Base-by-base conservation (phyloP, 2,329 filamentous ascomycete species). In the Microcyclospora tardicrescens region DNA sequence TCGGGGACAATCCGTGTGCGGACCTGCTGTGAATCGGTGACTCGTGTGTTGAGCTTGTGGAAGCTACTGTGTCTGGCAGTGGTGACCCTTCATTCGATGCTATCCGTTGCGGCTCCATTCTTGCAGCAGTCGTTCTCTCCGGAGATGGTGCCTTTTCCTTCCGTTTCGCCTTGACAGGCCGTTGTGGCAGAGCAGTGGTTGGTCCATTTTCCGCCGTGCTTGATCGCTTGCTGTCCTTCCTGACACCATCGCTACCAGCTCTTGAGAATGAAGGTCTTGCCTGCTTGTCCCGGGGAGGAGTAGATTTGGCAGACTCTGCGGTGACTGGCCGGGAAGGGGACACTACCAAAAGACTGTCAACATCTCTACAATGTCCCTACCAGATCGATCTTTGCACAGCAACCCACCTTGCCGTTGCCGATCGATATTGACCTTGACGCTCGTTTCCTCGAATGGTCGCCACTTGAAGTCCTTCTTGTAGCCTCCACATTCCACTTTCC, bases 391-490 rank as follows among this genome's bases (percentile, higher is more conserved):
- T 6, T 5, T 15, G 10, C 30, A 6, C 30, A 32, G 4, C 30
- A 32, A n/a, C 12, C 30, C 30, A 60, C 66, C 57, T 60, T 69
- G 72, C 53, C 66, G 71, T 31, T 60, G 44, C 49, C 67, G 71
- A 32, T 53, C 52, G 16, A 53, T 48, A 45, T 68, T 72, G 36
- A 61, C 60, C 14, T 61, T 59, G 45, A 77, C 66, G 39, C 63
- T 75, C 34, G 72, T 68, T 47, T 82, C 77, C 52, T 79, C 77
- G 49, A 81, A 81, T 0, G 77, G 71, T 37, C 77, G 67, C 79
- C 79, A 84, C 66, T 83, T 82, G 62, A 81, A 83, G 56, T 81
- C 75, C 56, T 81, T 84, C 58, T 76, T 80, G 61, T 83, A 84
- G 28, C 79, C 79, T 42, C 78, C 79, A 54, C 79, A 84, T 3